phyloP scores from a whole-genome alignment of 2,329 filamentous ascomycete genomes.

The Penicillium sp. region DNA sequence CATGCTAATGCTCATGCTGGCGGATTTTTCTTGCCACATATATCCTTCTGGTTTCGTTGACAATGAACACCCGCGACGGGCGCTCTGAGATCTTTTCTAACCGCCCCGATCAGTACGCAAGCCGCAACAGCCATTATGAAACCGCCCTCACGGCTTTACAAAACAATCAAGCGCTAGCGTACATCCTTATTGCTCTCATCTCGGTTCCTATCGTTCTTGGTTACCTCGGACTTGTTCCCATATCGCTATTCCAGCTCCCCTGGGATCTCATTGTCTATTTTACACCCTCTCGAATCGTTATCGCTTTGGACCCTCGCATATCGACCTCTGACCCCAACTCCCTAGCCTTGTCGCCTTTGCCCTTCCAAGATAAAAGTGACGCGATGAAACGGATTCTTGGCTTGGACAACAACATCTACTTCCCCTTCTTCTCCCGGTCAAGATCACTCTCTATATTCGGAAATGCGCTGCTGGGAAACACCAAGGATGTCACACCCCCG shows the following conservation, averaged over 20 bases:
- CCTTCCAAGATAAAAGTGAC: slow-evolving; percentile 60
- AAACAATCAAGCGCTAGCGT: slow-evolving; percentile 32
- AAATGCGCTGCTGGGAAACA: slow-evolving; percentile 40
- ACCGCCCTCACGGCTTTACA: slow-evolving; percentile 28
- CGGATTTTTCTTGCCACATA: slow-evolving; percentile 23
- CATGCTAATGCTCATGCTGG: slow-evolving; percentile 18
- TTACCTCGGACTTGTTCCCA: slow-evolving; percentile 32
- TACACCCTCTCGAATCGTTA: slow-evolving; percentile 42
- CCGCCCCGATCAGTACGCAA: slow-evolving; percentile 29
- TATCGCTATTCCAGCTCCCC: slow-evolving; percentile 31
- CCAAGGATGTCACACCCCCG: slow-evolving; percentile 39
- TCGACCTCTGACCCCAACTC: slow-evolving; percentile 41
- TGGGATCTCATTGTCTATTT: slow-evolving; percentile 44
- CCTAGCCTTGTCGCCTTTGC: slow-evolving; percentile 40
- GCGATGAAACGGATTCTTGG: slow-evolving; percentile 64
- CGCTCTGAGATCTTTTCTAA: slow-evolving; percentile 32
- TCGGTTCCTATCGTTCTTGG: slow-evolving; percentile 33
- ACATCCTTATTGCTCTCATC: slow-evolving; percentile 28
- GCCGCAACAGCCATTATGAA: slow-evolving; percentile 36
- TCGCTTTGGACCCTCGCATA: slow-evolving; percentile 53
- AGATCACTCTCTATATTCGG: slow-evolving; percentile 57
- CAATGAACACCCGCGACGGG: slow-evolving; percentile 40
- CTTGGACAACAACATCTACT: slow-evolving; percentile 58
- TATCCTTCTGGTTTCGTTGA: slow-evolving; percentile 21
- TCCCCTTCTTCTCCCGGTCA: slow-evolving; percentile 58